phyloP scores from a whole-genome alignment of 805 yeast genomes.

The Brettanomyces sp. region DNA sequence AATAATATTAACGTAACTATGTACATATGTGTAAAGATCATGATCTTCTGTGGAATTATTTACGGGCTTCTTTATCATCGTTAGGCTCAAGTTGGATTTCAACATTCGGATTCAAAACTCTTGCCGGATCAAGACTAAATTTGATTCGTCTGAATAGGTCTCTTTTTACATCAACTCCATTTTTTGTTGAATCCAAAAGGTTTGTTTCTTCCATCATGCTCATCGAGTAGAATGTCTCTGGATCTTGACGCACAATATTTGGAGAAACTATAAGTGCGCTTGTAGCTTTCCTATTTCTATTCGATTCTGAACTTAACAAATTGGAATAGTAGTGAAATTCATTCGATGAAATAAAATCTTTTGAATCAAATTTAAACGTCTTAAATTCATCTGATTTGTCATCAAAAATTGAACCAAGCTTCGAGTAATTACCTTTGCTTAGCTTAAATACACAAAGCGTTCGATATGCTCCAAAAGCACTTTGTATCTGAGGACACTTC shows the following conservation, averaged over 20 bases:
- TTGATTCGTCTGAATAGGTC: constrained; percentile 7
- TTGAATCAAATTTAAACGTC: neutral
- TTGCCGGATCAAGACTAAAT: constrained; percentile 7
- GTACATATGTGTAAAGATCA: too few species aligned
- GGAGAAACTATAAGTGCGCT: constrained; percentile 1
- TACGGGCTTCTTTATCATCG: neutral
- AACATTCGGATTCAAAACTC: constrained; percentile 6
- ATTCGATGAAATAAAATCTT: neutral
- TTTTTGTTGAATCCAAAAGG: neutral
- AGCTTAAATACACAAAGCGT: constrained; percentile 9
- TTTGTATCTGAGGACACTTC: constrained; percentile 2
- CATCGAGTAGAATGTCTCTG: neutral
- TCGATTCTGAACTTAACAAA: neutral
- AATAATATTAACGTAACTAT: too few species aligned
- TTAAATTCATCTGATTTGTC: neutral
- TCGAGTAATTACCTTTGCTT: neutral
- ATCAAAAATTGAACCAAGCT: neutral
- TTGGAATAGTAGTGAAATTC: neutral
- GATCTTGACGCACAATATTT: constrained; percentile 1
- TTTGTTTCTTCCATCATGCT: neutral
- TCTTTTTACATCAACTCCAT: neutral
- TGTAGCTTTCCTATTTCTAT: neutral
- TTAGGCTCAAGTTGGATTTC: neutral
- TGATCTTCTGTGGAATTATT: too few species aligned
- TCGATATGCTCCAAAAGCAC: constrained; percentile 4